phyloP scores from a whole-genome alignment of 1,284 basidiomycete genomes.

The Pyrrhoderma lamaoense region DNA sequence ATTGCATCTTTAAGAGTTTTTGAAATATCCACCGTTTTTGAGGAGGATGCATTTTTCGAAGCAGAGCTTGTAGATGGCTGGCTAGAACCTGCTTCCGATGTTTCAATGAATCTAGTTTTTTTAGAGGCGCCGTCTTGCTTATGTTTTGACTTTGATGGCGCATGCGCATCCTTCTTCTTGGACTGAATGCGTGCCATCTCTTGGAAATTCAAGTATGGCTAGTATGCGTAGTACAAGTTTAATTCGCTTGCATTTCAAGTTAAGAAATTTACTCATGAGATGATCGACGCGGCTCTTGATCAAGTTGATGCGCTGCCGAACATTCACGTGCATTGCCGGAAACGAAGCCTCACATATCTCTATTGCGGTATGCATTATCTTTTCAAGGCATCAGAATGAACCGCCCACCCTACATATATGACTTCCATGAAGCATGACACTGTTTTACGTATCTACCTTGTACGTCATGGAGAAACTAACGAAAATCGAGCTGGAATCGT shows the following conservation, averaged over 20 bases:
- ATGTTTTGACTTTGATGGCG: not conserved
- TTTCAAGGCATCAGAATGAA: not conserved
- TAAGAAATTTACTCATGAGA: conserved; percentile 4
- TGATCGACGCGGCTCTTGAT: conserved; percentile 5
- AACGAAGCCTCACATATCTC: not conserved
- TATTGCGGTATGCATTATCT: not conserved
- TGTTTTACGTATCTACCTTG: conserved; percentile 46
- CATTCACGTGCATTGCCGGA: no score
- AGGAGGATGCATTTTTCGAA: conserved; percentile 1
- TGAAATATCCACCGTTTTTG: not conserved
- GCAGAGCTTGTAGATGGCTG: not conserved
- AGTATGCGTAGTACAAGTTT: no score
- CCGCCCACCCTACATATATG: no score
- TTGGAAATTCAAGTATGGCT: no score
- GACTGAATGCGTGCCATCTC: conserved; percentile 14
- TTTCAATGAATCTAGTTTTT: not conserved
- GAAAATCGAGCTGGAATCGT: conserved; percentile 54
- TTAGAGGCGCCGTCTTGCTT: not conserved
- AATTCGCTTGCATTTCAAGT: not conserved
- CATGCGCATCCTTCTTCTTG: conserved; percentile 2
- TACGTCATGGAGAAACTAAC: conserved; percentile 71
- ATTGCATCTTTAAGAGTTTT: conserved; percentile 25
- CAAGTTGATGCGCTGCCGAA: no score
- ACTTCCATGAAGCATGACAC: not conserved
- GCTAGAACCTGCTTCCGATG: no score